Base-by-base conservation (phyloP, 2,329 filamentous ascomycete genomes). In the Fusarium foetens region DNA sequence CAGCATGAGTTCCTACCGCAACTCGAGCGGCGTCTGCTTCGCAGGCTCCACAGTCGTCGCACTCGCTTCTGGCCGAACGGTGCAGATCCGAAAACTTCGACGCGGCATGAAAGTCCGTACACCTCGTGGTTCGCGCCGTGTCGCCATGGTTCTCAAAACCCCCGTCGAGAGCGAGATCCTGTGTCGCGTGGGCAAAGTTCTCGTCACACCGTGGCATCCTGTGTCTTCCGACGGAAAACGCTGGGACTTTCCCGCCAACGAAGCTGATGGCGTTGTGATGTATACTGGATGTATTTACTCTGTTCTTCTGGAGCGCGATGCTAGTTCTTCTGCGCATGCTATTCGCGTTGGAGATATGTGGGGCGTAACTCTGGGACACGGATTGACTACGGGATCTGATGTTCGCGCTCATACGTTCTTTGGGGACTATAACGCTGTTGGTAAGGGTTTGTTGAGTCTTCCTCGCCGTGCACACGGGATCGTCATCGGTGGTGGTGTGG, bases 201-300 rank as follows among this genome's bases (percentile, higher is more conserved):
- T 86, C 11, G 84, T 90, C 33, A 91, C 89, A 29, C 85, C 86
- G 0, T 91, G 88, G 87, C 90, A 91, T 75, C 89, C 89, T 2
- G 78, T 91, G 6, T 83, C 80, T 0, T 52, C 76, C 4, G 79
- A 83, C 25, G 79, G 75, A 21, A 76, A 79, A 46, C 71, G 58
- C 6, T 90, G 87, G 87, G 71, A 65, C 0, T 89, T 88, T 70
- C 88, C 88, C 0, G 81, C 77, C 0, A 68, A 84, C 1, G 72
- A 84, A 3, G 77, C 81, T 0, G 71, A 77, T 1, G 57, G 73
- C 4, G 68, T 70, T 11, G 78, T 84, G 1, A 73, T 79, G 6
- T 89, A 88, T 57, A 85, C 85, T 0, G 88, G 88, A 0, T 77
- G 77, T 5, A 81, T 91, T 10, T 91, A 89, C 79, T 91, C 89